These are phyloP conservation scores for Botryotinia globosa DNA, from an alignment of 2,329 filamentous ascomycete genomes.

Conservation along the genomic window DNA sequence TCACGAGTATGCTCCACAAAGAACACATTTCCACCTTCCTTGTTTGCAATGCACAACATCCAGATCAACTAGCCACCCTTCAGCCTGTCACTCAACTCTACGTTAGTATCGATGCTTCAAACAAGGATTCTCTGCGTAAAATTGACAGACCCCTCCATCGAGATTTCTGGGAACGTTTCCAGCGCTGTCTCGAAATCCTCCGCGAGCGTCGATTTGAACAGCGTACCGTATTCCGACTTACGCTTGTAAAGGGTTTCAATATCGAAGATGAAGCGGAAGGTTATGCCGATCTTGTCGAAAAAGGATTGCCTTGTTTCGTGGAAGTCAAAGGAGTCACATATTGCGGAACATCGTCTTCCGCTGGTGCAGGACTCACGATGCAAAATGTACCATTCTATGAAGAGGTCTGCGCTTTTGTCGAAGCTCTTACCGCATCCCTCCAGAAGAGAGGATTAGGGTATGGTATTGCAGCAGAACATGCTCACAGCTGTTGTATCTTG, in stretches of 20 bases:
- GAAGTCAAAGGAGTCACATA: conserved; percentile 97
- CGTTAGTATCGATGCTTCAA: conserved; percentile 92
- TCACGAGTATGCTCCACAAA: conserved; percentile 75
- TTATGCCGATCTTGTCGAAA: conserved; percentile 85
- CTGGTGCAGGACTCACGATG: conserved; percentile 89
- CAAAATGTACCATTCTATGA: conserved; percentile 95
- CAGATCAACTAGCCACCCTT: conserved; percentile 79
- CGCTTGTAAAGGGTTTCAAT: conserved; percentile 97
- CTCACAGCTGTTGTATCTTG: conserved; percentile 89
- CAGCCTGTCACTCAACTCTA: conserved; percentile 91
- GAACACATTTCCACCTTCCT: conserved; percentile 91
- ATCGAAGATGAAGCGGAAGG: conserved; percentile 89
- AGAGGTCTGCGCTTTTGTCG: conserved; percentile 81
- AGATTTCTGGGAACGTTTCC: conserved; percentile 97
- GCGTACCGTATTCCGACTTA: conserved; percentile 90
- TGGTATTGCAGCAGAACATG: conserved; percentile 91
- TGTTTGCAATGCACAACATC: conserved; percentile 96
- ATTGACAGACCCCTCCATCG: conserved; percentile 92
- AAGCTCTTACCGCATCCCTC: conserved; percentile 68
- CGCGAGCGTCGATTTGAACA: conserved; percentile 79
- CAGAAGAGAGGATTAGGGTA: conserved; percentile 70
- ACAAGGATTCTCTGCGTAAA: conserved; percentile 79
- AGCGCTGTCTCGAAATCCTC: conserved; percentile 84
- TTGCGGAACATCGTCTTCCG: conserved; percentile 84
- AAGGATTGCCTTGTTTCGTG: conserved; percentile 84